Percentiles rank a stretch among this genome's conserved stretches.
phyloP scores from a whole-genome alignment of 2,329 filamentous ascomycete genomes.

The Aureobasidium namibiae region DNA sequence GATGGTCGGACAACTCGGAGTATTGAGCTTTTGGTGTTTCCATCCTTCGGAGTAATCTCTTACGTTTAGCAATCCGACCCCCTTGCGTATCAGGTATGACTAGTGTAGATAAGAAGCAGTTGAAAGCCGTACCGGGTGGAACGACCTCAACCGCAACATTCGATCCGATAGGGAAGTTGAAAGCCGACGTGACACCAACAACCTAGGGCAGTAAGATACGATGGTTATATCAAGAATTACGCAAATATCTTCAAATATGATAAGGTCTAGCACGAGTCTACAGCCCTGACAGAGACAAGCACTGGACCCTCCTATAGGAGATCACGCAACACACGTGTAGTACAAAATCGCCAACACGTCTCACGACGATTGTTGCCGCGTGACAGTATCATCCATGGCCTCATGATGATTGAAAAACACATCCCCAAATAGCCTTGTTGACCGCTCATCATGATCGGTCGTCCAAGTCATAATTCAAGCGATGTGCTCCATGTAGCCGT shows the following conservation, averaged over 20 bases:
- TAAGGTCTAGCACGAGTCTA: neutral
- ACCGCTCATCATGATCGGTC: neutral
- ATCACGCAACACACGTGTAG: neutral
- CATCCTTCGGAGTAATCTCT: slow-evolving; percentile 4
- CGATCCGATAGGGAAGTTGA: neutral
- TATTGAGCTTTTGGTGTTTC: neutral
- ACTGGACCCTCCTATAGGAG: neutral
- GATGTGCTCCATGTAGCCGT: neutral
- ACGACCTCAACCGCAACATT: neutral
- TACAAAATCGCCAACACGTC: neutral
- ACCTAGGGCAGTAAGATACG: neutral
- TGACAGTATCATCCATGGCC: neutral
- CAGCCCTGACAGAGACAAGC: neutral
- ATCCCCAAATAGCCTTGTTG: neutral
- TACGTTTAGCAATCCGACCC: neutral
- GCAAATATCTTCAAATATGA: neutral
- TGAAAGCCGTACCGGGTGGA: neutral
- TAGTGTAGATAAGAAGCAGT: neutral
- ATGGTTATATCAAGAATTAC: neutral
- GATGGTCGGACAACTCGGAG: slow-evolving; percentile 1
- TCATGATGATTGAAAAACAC: no score
- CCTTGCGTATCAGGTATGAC: neutral
- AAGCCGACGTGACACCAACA: neutral
- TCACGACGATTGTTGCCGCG: neutral
- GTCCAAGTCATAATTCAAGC: neutral